phyloP scores from a whole-genome alignment of 805 yeast species.

The Saccharomycopsis sp. region DNA sequence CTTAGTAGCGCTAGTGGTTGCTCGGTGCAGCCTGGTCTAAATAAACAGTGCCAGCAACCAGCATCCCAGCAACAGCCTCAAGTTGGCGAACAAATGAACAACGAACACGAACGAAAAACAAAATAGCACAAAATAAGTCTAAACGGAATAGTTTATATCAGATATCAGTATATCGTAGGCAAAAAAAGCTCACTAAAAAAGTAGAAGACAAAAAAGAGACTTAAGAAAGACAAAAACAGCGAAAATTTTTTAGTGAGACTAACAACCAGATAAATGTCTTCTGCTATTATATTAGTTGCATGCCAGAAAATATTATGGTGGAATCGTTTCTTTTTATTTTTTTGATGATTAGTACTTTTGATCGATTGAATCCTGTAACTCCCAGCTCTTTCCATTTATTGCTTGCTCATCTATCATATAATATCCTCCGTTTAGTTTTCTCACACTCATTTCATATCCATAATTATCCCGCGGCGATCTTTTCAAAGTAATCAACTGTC shows the following conservation, averaged over 20 bases:
- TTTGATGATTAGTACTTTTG: background rate
- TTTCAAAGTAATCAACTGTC: background rate
- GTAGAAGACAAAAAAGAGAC: background rate
- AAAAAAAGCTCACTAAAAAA: background rate
- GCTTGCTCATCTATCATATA: background rate
- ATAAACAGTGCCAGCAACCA: too few relatives aligned
- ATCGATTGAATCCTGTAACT: background rate
- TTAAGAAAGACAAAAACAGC: background rate
- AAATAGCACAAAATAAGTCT: background rate
- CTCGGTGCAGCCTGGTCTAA: too few relatives aligned
- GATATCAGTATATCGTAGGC: background rate
- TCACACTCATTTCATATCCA: background rate
- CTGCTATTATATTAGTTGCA: background rate
- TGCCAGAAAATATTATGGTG: background rate
- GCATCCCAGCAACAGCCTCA: too few relatives aligned
- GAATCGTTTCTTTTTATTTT: background rate
- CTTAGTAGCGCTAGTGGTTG: background rate
- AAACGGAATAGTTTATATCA: background rate
- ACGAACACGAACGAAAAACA: background rate
- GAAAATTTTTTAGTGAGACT: background rate
- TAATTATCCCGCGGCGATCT: too few relatives aligned
- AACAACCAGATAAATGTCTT: too few relatives aligned
- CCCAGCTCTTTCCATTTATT: background rate
- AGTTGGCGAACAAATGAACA: too few relatives aligned
- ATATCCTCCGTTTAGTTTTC: background rate